A percentile compares a stretch with the other conserved stretches of the same genome.
phyloP scores from a whole-genome alignment of 2,329 filamentous ascomycete genomes.

The Fusarium bactridioides region DNA sequence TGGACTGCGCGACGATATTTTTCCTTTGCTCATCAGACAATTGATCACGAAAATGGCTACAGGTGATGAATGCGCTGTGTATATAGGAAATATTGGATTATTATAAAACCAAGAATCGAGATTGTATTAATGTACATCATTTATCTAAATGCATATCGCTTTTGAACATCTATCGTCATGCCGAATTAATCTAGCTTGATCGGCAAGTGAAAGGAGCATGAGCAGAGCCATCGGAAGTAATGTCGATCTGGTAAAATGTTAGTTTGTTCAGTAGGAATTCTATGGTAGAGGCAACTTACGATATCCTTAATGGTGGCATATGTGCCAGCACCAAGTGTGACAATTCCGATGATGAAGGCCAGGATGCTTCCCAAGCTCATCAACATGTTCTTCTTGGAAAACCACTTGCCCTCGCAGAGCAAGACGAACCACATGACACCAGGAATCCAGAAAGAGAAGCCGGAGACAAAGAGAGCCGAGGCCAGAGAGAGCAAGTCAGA shows the following conservation, averaged over 20 bases:
- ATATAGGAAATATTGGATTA: background rate
- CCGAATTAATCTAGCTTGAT: constrained; percentile 2
- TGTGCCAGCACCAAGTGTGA: constrained; percentile 31
- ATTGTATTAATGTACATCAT: constrained; percentile 2
- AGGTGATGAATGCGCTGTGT: background rate
- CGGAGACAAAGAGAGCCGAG: constrained; percentile 27
- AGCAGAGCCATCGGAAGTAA: constrained; percentile 25
- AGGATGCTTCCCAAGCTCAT: constrained; percentile 28
- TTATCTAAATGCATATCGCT: constrained; percentile 6
- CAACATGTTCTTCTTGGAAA: constrained; percentile 26
- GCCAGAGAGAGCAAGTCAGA: constrained; percentile 30
- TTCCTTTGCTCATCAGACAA: background rate
- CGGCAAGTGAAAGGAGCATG: constrained; percentile 37
- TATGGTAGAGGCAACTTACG: background rate
- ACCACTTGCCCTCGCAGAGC: constrained; percentile 31
- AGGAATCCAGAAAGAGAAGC: constrained; percentile 32
- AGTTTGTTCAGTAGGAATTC: background rate
- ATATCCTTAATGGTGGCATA: constrained; percentile 36
- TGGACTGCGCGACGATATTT: background rate
- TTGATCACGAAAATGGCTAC: background rate
- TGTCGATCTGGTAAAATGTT: constrained; percentile 9
- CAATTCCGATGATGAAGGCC: constrained; percentile 28
- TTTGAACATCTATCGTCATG: background rate
- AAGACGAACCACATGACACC: constrained; percentile 31
- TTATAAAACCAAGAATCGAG: background rate